Base-by-base conservation (phyloP, 2,329 filamentous ascomycete genomes). In the Metarhizium humberi region DNA sequence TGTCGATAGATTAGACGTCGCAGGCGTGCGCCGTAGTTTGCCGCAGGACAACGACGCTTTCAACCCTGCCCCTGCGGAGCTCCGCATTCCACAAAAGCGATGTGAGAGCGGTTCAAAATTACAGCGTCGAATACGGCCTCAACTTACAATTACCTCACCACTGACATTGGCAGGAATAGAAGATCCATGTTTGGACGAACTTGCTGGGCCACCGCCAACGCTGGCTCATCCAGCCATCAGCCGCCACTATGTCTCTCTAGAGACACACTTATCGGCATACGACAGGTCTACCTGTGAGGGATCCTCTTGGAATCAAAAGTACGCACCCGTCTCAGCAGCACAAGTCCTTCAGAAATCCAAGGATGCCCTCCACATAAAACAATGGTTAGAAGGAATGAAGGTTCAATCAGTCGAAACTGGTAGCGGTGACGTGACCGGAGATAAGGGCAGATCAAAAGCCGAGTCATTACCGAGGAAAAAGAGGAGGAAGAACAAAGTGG, bases 281-380 rank as follows among this genome's bases (percentile, higher is more conserved):
- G 94, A 99, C 67, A 80, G 74, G 58, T 88, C 85, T 8, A 79
- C 78, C 51, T 95, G 88, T 62, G 92, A 97, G 65, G 76, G 75
- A 2, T 71, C 79, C 32, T 71, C 82, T 8, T 99, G 94, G 94
- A 69, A 78, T 2, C 86, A 92, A 45, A 96, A 97, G 64, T 96
- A 97, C 70, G 82, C 88, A 0, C 94, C 94, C 0, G 71, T 69
- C 30, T 75, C 72, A 40, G 84, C 90, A 2, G 74, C 75, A 4
- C 84, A 92, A 56, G 85, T 97, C 1, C 75, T 99, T 11, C 92
- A 96, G 64, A 68, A 75, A 16, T 86, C 87, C 2, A 79, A 75
- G 48, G 90, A 96, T 67, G 83, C 84, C 1, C 65, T 76, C 2
- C 73, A 92, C 8, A 72, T 99, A 29, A 85, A 84, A 56, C 82